phyloP scores from a whole-genome alignment of 257 asterid species.

The Leonotis leonurus region DNA sequence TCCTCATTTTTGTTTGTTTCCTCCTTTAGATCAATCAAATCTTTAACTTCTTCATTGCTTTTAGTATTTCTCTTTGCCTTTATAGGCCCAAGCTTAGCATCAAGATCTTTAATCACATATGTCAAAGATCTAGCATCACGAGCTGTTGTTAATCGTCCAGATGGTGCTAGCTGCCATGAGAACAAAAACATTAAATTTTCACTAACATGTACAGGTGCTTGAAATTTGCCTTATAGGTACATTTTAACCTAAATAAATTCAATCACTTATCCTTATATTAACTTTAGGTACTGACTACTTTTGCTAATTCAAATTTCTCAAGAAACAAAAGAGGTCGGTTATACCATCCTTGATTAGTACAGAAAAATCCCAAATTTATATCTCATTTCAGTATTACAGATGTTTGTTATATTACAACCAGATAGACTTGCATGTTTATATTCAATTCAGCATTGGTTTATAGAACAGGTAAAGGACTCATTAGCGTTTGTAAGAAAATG shows the following conservation, averaged over 20 bases:
- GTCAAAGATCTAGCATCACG: conserved; percentile 24
- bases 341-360: too few species aligned
- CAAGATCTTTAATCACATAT: conserved; percentile 15
- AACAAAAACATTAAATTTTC: neutral
- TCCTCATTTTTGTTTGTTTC: conserved; percentile 1
- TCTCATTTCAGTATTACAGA: neutral
- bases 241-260: neutral
- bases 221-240: neutral
- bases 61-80: neutral
- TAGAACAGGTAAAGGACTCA: neutral
- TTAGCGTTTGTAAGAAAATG: neutral
- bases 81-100: conserved; percentile 18
- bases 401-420: neutral
- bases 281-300: neutral
- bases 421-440: neutral
- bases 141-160: conserved; percentile 20
- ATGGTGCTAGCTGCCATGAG: conserved; percentile 15
- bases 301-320: neutral
- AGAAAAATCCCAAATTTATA: neutral
- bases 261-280: neutral
- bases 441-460: neutral
- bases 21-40: conserved; percentile 5
- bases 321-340: neutral
- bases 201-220: neutral
- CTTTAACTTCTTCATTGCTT: neutral